Percentiles rank a stretch among this genome's conserved stretches.
Conservation (phyloP, 805 yeast genomes). For the Starmerella apis region DNA sequence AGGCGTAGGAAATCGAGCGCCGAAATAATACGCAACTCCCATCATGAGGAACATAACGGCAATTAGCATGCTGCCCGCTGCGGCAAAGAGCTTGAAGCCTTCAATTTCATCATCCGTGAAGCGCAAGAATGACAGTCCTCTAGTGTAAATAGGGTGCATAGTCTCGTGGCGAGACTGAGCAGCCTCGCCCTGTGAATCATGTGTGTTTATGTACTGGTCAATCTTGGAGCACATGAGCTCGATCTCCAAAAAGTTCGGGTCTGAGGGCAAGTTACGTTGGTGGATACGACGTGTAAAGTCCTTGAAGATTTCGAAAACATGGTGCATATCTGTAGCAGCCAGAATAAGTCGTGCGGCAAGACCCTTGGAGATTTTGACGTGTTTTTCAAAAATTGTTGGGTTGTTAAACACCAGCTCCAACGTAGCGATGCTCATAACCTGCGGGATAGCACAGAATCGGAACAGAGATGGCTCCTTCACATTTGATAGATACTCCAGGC, state of each 20-base stretch:
- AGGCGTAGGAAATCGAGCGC: constrained; percentile 21
- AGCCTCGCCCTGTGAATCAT: constrained; percentile 22
- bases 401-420: constrained; percentile 77
- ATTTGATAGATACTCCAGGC: constrained; percentile 60
- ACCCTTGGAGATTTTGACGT: constrained; percentile 86
- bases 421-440: constrained; percentile 97
- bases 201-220: constrained; percentile 68
- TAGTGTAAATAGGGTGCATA: background rate
- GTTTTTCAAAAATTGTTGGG: constrained; percentile 52
- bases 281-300: constrained; percentile 66
- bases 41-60: constrained; percentile 20
- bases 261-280: constrained; percentile 64
- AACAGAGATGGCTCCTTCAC: constrained; percentile 73
- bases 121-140: constrained; percentile 1
- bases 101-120: constrained; percentile 16
- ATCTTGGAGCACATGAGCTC: constrained; percentile 81
- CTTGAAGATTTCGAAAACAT: constrained; percentile 67
- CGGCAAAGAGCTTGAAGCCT: constrained; percentile 15
- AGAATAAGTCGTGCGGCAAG: constrained; percentile 68
- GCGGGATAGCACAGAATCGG: constrained; percentile 94
- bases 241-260: constrained; percentile 75
- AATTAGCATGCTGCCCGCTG: constrained; percentile 10
- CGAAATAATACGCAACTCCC: constrained; percentile 17
- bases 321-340: constrained; percentile 60
- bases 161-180: constrained; percentile 6